Percentiles rank a stretch among this genome's conserved stretches.
Evolutionary conservation across 805 yeast species (phyloP).

Genomic region (Lipomyces starkeyi): DNA sequence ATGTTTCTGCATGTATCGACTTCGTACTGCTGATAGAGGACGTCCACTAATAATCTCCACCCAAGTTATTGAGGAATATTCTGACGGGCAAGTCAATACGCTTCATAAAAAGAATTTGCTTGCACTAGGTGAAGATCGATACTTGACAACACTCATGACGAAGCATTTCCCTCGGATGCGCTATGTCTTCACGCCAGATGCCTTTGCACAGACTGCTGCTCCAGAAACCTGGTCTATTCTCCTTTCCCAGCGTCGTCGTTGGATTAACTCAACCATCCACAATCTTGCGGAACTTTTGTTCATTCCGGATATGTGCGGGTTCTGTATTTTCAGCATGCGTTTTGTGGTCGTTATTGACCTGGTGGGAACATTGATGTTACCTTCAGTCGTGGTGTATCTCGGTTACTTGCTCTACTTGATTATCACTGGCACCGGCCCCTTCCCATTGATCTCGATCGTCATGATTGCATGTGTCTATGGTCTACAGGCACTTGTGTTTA

Average conservation of each 20-base stretch:
- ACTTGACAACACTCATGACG: slow-evolving; percentile 62
- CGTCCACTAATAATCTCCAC: slow-evolving; percentile 65
- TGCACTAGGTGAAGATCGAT: slow-evolving; percentile 67
- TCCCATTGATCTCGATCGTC: slow-evolving; percentile 59
- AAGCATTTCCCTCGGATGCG: slow-evolving; percentile 62
- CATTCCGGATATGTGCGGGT: slow-evolving; percentile 65
- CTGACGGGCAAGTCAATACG: slow-evolving; percentile 62
- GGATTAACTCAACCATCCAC: slow-evolving; percentile 72
- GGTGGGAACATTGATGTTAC: slow-evolving; percentile 63
- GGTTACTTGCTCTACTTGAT: slow-evolving; percentile 59
- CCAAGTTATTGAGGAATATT: slow-evolving; percentile 62
- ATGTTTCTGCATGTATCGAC: slow-evolving; percentile 64
- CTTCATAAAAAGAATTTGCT: slow-evolving; percentile 66
- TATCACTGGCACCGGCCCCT: slow-evolving; percentile 57
- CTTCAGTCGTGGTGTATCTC: slow-evolving; percentile 62
- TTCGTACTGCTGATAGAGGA: slow-evolving; percentile 54
- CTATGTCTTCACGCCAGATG: slow-evolving; percentile 62
- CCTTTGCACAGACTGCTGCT: slow-evolving; percentile 62
- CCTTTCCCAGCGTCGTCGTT: slow-evolving; percentile 65
- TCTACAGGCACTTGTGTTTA: slow-evolving; percentile 63
- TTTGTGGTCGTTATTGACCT: slow-evolving; percentile 63
- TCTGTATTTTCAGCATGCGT: slow-evolving; percentile 65
- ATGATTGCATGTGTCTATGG: slow-evolving; percentile 64
- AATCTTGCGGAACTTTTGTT: slow-evolving; percentile 63
- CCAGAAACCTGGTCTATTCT: slow-evolving; percentile 59